Evolutionary conservation across 768 basidiomycete species (phyloP).

Genomic region (Hydnomerulius pinastri): DNA sequence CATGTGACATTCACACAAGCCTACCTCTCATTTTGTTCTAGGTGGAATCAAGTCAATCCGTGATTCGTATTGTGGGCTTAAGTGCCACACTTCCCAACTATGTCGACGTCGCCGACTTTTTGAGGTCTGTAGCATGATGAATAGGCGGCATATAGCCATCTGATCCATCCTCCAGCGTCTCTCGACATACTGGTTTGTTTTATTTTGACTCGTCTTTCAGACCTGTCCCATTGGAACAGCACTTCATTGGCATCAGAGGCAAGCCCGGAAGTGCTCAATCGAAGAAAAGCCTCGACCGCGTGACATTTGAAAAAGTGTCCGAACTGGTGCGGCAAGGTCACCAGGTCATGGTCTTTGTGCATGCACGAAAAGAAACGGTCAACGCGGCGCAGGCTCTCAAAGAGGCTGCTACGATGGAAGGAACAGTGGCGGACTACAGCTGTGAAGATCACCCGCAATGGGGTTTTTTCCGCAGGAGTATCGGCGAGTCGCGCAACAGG

Average conservation of each 20-base stretch:
- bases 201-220: slow-evolving; percentile 98
- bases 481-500: slow-evolving; percentile 84
- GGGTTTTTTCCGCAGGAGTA: slow-evolving; percentile 70
- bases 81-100: slow-evolving; percentile 98
- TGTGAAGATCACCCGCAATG: slow-evolving; percentile 81
- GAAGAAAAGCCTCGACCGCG: slow-evolving; percentile 85
- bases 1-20: no score
- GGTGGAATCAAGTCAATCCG: slow-evolving; percentile 95
- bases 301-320: slow-evolving; percentile 88
- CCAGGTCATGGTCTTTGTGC: slow-evolving; percentile 99
- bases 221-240: slow-evolving; percentile 95
- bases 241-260: slow-evolving; percentile 91
- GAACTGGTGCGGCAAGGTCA: slow-evolving; percentile 89
- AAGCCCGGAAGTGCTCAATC: slow-evolving; percentile 74
- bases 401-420: slow-evolving; percentile 75
- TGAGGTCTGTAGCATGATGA: slow-evolving; percentile 64
- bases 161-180: slow-evolving; percentile 76
- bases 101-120: slow-evolving; percentile 91
- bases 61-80: slow-evolving; percentile 94
- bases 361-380: slow-evolving; percentile 97
- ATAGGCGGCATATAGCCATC: no score
- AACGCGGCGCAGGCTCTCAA: slow-evolving; percentile 82
- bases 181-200: slow-evolving; percentile 84
- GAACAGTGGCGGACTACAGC: slow-evolving; percentile 73
- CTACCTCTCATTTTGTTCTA: no score